Evolutionary conservation across 768 basidiomycete genomes (phyloP), one percentile per base, ranked within the genome.

Genomic region (Rhizopogon sp.): DNA sequence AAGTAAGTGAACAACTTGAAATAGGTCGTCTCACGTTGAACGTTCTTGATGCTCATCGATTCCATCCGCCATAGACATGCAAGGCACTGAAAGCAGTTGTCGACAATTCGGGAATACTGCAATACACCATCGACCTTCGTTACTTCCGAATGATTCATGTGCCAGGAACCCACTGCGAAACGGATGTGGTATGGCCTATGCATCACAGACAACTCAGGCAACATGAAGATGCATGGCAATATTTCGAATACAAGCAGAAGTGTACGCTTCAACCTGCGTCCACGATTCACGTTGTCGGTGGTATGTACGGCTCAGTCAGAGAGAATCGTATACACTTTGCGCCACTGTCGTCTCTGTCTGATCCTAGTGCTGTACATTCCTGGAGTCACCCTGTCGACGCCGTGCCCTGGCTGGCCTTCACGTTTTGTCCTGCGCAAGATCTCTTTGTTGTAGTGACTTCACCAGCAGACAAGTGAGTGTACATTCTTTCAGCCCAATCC

Each of bases 381-480:
- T 80, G 79, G 79, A 76, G 74, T 1, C 76, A 80, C 56, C 49
- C 64, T 25, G 76, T 79, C 67, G 66, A 64, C 13, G 73, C 75
- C 39, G 77, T 17, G 71, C 67, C 43, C 74, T 80, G 54, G 72
- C 2, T 80, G 28, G 81, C 83, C 58, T 81, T 83, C 50, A 80
- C 81, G 0, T 81, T 83, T 75, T 80, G 80, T 66, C 79, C 79
- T 10, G 69, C 74, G 5, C 79, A 81, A 64, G 79, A 83, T 64
- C 63, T 84, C 4, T 68, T 82, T 16, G 76, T 80, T 11, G 74
- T 83, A 11, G 75, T 82, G 14, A 70, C 75, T 65, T 76, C 9
- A 71, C 76, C 0, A 25, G 25, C 25, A 25, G 60, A 67, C 22
- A 68, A 72, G 80, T 80, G 61, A 56, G 78, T 65, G n/a, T 52